Evolutionary conservation across 106 monocot genomes (phyloP), one percentile per base, ranked within the genome.

Genomic region (Alisma plantagoaquatica): DNA sequence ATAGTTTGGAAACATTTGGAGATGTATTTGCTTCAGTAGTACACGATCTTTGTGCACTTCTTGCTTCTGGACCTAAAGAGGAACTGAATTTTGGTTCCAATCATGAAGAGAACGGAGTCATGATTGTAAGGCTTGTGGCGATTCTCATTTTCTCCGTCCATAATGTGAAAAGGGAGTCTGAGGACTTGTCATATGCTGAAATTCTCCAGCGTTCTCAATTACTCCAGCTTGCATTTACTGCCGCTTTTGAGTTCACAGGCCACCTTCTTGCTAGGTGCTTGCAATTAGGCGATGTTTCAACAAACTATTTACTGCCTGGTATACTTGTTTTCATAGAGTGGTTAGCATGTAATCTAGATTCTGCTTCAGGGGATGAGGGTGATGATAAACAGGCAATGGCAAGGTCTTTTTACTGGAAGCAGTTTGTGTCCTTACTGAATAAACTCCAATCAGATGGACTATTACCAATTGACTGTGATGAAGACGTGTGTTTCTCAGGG

Each of bases 301-400:
- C 82, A 32, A 78, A 78, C 63, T 75, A 62, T 61, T 65, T 77
- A 18, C 51, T 77, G 51, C 80, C 77, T 33, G 77, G 64, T 27
- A 72, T 87, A 61, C 49, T 82, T 57, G 82, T 87, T 28, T 87
- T 77, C 59, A 68, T 77, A 11, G 87, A 87, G 51, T 87, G 87
- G 87, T 46, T 87, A 32, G 87, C 87, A 4, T 78, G 71, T 42
- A 70, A 75, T 57, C 65, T 61, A 29, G 87, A 82, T 58, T 69
- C 82, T 29, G 77, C 81, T 23, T 33, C 53, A 10, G 62, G 73
- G 29, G 48, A 43, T 44, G 81, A 87, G 46, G 57, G 65, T 35
- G 74, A 82, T 21, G 75, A 82, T 49, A 82, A 75, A 47, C 74
- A 82, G 67, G 60, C 64, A 2, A 29, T 59, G 46, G 74, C 81